Evolutionary conservation across 768 basidiomycete genomes (phyloP).

Genomic region (Podaxis sp.): DNA sequence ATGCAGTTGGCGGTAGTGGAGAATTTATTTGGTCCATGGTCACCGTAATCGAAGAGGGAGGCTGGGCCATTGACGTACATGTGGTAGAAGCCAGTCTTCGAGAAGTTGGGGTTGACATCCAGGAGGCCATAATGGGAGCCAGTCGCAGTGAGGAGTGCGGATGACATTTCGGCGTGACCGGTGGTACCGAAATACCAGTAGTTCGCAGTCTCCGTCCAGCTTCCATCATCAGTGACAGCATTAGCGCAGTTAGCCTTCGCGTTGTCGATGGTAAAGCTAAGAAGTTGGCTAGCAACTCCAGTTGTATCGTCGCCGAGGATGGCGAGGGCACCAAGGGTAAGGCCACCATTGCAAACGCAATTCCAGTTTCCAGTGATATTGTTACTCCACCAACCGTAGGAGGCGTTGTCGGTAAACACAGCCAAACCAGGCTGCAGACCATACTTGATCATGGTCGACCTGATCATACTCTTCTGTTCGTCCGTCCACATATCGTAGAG

Average conservation of each 20-base stretch:
- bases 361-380: conserved; percentile 93
- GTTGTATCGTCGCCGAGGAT: conserved; percentile 82
- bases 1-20: conserved; percentile 89
- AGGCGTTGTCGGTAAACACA: conserved; percentile 38
- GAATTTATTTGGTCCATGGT: conserved; percentile 93
- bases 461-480: conserved; percentile 67
- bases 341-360: conserved; percentile 90
- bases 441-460: conserved; percentile 66
- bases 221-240: conserved; percentile 66
- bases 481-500: conserved; percentile 78
- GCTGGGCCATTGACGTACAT: conserved; percentile 85
- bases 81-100: conserved; percentile 78
- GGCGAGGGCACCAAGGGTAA: conserved; percentile 86
- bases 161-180: conserved; percentile 83
- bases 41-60: conserved; percentile 80
- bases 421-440: conserved; percentile 67
- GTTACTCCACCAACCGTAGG: conserved; percentile 76
- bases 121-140: conserved; percentile 79
- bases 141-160: conserved; percentile 79
- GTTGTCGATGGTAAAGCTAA: conserved; percentile 66
- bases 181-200: conserved; percentile 97
- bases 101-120: conserved; percentile 63
- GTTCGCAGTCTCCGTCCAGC: conserved; percentile 92
- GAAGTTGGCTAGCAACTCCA: conserved; percentile 61
- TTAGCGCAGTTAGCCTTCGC: conserved; percentile 73